Percentiles rank a stretch among this genome's conserved stretches.
Evolutionary conservation across 306 rosid species (phyloP).

Genomic region (Trichosanthes truncata): DNA sequence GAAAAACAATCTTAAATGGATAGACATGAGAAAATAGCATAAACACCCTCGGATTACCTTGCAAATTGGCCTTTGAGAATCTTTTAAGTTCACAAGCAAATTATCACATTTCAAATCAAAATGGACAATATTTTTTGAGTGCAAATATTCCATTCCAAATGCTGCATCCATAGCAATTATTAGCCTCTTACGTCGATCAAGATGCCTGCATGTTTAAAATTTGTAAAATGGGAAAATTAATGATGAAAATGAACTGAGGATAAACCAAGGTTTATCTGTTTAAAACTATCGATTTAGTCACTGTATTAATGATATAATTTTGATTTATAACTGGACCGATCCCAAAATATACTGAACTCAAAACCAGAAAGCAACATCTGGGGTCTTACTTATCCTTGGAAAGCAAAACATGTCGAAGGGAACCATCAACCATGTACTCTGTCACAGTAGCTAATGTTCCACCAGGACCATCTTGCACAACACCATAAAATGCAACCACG

Average conservation of each 20-base stretch:
- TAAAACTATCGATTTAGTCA: background rate
- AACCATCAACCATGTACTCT: slow-evolving; percentile 87
- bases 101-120: slow-evolving; percentile 92
- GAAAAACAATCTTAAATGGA: background rate
- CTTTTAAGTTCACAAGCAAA: slow-evolving; percentile 81
- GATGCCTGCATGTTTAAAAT: slow-evolving; percentile 43
- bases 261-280: background rate
- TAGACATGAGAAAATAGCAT: background rate
- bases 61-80: slow-evolving; percentile 77
- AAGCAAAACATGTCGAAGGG: slow-evolving; percentile 79
- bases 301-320: background rate
- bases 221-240: slow-evolving; percentile 7
- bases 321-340: background rate
- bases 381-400: slow-evolving; percentile 68
- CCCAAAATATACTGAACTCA: slow-evolving; percentile 8
- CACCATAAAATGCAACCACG: slow-evolving; percentile 88
- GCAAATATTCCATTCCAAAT: slow-evolving; percentile 92
- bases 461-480: slow-evolving; percentile 89
- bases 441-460: slow-evolving; percentile 77
- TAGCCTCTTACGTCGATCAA: slow-evolving; percentile 78
- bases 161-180: slow-evolving; percentile 95
- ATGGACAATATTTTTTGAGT: slow-evolving; percentile 75
- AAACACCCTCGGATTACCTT: slow-evolving; percentile 34
- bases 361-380: slow-evolving; percentile 9
- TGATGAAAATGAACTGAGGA: background rate